A percentile compares a stretch with the other conserved stretches of the same genome.
Evolutionary conservation across 2,329 filamentous ascomycete species (phyloP).

Genomic region (Hymenoscyphus fructigenus): DNA sequence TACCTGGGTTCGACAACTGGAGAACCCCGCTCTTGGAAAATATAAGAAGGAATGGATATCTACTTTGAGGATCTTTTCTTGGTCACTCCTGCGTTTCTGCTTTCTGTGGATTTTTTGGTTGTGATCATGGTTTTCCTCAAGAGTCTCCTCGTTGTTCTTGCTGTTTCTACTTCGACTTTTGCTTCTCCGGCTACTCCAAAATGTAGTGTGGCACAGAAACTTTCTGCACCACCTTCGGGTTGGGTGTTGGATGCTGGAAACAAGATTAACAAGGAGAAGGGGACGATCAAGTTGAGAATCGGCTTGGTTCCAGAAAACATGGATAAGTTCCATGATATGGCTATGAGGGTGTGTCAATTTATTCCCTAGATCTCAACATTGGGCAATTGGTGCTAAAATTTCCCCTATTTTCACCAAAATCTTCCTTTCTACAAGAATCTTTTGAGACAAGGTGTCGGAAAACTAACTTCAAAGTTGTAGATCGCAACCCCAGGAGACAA

Average conservation of each 20-base stretch:
- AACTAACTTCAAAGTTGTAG: slow-evolving; percentile 22
- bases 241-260: slow-evolving; percentile 27
- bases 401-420: too few relatives aligned
- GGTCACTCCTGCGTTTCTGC: neutral
- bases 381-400: neutral
- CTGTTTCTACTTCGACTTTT: slow-evolving; percentile 17
- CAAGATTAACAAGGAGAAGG: slow-evolving; percentile 28
- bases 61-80: neutral
- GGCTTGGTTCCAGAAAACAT: slow-evolving; percentile 33
- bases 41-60: slow-evolving; percentile 5
- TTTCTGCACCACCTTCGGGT: slow-evolving; percentile 28
- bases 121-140: slow-evolving; percentile 20
- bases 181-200: slow-evolving; percentile 17
- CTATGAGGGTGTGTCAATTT: slow-evolving; percentile 29
- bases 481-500: slow-evolving; percentile 46
- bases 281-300: slow-evolving; percentile 30
- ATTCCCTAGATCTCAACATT: neutral
- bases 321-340: slow-evolving; percentile 34
- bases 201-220: slow-evolving; percentile 28
- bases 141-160: slow-evolving; percentile 14
- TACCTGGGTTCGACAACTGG: slow-evolving; percentile 1
- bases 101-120: neutral
- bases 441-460: neutral
- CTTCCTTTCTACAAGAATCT: neutral
- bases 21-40: slow-evolving; percentile 5